Conservation (phyloP, 768 basidiomycete species). For the Suillus decipiens region DNA sequence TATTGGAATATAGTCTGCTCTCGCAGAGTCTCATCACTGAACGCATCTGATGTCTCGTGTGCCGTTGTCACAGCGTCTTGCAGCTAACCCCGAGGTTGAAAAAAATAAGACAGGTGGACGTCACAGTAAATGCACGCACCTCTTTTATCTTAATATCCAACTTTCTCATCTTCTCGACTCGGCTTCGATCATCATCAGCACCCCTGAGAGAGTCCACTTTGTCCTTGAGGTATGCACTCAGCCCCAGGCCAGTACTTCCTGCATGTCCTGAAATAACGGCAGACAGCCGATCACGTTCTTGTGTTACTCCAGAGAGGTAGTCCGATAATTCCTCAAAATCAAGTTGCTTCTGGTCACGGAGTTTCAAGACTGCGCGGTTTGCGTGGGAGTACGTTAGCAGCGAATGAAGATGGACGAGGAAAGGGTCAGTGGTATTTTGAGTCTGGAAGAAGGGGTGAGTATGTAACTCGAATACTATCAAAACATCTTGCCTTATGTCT, state of each 20-base stretch:
- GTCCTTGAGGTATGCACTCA: slow-evolving; percentile 90
- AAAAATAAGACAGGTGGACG: slow-evolving; percentile 2
- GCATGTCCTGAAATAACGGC: slow-evolving; percentile 89
- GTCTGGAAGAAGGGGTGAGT: slow-evolving; percentile 49
- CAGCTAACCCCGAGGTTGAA: slow-evolving; percentile 50
- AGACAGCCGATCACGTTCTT: slow-evolving; percentile 90
- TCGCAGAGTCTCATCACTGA: slow-evolving; percentile 91
- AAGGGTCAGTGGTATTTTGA: slow-evolving; percentile 88
- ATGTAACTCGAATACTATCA: slow-evolving; percentile 1
- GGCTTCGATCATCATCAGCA: slow-evolving; percentile 88
- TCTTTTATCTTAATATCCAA: slow-evolving; percentile 95
- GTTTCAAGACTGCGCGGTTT: slow-evolving; percentile 90
- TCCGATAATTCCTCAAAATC: slow-evolving; percentile 98
- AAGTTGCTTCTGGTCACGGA: slow-evolving; percentile 97
- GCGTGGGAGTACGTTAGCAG: slow-evolving; percentile 92
- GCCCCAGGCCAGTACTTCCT: slow-evolving; percentile 78
- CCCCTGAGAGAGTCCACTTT: slow-evolving; percentile 90
- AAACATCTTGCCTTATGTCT: slow-evolving; percentile 69
- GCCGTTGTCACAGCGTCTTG: slow-evolving; percentile 96
- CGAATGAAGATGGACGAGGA: slow-evolving; percentile 88
- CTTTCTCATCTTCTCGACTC: slow-evolving; percentile 93
- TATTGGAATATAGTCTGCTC: slow-evolving; percentile 91
- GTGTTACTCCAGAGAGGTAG: slow-evolving; percentile 89
- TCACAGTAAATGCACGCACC: slow-evolving; percentile 42
- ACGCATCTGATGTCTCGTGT: slow-evolving; percentile 94